These are phyloP conservation scores for Persicaria maculosa DNA, from an alignment of 148 eudicot genomes.

Conservation along the genomic window DNA sequence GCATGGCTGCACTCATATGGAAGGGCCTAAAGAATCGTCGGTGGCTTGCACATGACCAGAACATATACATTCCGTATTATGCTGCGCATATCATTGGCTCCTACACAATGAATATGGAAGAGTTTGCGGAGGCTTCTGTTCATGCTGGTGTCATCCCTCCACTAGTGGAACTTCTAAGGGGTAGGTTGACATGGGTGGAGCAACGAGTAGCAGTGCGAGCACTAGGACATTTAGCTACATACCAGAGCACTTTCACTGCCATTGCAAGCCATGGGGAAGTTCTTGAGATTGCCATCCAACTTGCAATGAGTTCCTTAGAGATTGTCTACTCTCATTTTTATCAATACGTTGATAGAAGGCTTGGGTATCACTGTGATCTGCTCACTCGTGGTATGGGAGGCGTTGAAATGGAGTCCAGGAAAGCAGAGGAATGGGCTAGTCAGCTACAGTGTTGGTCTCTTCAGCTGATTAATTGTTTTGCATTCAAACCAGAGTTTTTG, in stretches of 20 bases:
- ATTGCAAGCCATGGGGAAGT: slow-evolving; percentile 84
- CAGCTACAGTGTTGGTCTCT: slow-evolving; percentile 98
- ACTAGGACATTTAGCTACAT: slow-evolving; percentile 89
- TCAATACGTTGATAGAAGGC: slow-evolving; percentile 79
- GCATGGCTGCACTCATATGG: slow-evolving; percentile 95
- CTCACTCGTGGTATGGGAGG: slow-evolving; percentile 99
- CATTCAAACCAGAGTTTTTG: slow-evolving; percentile 82
- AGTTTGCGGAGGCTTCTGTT: slow-evolving; percentile 76
- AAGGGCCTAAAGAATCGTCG: slow-evolving; percentile 89
- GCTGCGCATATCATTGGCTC: slow-evolving; percentile 99
- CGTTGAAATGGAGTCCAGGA: slow-evolving; percentile 95
- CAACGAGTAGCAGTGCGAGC: slow-evolving; percentile 98
- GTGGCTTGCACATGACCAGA: slow-evolving; percentile 96
- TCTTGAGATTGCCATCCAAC: slow-evolving; percentile 83
- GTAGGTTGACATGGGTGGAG: slow-evolving; percentile 97
- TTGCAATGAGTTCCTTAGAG: slow-evolving; percentile 91
- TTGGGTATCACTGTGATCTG: slow-evolving; percentile 87
- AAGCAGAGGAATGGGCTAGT: slow-evolving; percentile 99
- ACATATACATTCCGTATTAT: slow-evolving; percentile 90
- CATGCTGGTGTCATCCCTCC: slow-evolving; percentile 87
- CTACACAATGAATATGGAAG: slow-evolving; percentile 97
- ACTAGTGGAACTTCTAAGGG: slow-evolving; percentile 83
- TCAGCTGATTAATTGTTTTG: slow-evolving; percentile 91
- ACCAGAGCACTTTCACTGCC: slow-evolving; percentile 72
- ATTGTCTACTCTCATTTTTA: slow-evolving; percentile 96